These are phyloP conservation scores for Trametes versicolor DNA, from an alignment of 1,284 basidiomycete genomes.

Conservation along the genomic window DNA sequence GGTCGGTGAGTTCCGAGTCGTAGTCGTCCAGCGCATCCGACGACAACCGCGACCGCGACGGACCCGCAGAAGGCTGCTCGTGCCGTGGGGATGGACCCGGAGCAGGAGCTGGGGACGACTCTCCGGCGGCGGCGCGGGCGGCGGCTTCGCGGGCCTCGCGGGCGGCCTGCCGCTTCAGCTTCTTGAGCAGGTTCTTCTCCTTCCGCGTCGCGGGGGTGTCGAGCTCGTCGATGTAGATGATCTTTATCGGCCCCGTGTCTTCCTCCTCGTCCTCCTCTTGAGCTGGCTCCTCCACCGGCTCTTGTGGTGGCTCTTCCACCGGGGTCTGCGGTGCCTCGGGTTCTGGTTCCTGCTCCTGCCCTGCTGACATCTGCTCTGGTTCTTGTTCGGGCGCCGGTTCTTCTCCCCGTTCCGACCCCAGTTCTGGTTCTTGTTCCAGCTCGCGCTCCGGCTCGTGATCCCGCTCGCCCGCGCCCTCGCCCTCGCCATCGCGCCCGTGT, in stretches of 20 bases:
- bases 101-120: neutral
- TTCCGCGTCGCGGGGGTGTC: slow-evolving; percentile 73
- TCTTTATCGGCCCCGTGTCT: slow-evolving; percentile 18
- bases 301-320: neutral
- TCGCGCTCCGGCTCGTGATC: slow-evolving; percentile 7
- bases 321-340: slow-evolving; percentile 1
- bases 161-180: slow-evolving; percentile 49
- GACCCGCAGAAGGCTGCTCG: slow-evolving; percentile 6
- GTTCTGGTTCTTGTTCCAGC: slow-evolving; percentile 1
- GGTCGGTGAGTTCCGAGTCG: slow-evolving; percentile 29
- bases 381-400: neutral
- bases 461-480: no score
- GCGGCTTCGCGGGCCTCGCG: slow-evolving; percentile 26
- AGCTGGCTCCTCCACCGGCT: neutral
- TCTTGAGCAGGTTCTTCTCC: slow-evolving; percentile 60
- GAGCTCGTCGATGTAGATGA: slow-evolving; percentile 70
- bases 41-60: slow-evolving; percentile 19
- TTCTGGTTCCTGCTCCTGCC: neutral
- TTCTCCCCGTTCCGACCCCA: slow-evolving; percentile 4
- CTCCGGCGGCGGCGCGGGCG: neutral
- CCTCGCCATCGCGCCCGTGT: no score
- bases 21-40: slow-evolving; percentile 18
- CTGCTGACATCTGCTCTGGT: neutral
- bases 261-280: slow-evolving; percentile 25
- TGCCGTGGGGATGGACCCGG: neutral